phyloP scores from a whole-genome alignment of 2,329 filamentous ascomycete genomes.

The Calonectria hawksworthii region DNA sequence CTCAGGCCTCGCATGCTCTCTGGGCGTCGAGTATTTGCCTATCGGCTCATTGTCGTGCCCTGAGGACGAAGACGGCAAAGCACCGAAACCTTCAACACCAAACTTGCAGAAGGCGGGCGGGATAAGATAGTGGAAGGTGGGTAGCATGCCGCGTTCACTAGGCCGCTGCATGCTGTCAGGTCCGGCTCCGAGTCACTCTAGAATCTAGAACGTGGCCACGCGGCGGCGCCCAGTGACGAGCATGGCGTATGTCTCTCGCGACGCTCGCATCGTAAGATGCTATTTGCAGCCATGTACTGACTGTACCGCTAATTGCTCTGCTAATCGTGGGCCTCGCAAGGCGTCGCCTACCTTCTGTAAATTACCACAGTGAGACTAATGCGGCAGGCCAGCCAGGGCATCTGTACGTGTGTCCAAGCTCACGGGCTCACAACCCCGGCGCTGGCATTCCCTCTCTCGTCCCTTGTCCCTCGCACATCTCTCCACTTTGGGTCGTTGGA shows the following conservation, averaged over 20 bases:
- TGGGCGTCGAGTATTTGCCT: not conserved
- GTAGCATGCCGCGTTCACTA: not conserved
- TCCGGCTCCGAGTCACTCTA: not conserved
- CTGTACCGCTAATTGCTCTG: slow-evolving; percentile 10
- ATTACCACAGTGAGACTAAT: not conserved
- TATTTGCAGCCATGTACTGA: not conserved
- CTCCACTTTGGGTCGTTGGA: slow-evolving; percentile 3
- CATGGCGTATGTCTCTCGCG: not conserved
- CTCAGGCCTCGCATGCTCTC: slow-evolving; percentile 4
- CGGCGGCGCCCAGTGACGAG: not conserved
- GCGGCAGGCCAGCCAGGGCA: not conserved
- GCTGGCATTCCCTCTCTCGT: not conserved
- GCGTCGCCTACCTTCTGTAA: not conserved
- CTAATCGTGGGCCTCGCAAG: not conserved
- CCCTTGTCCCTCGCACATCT: not conserved
- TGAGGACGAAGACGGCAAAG: not conserved
- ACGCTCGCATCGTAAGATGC: not conserved
- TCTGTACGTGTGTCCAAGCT: not conserved
- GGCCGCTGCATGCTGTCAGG: slow-evolving; percentile 4
- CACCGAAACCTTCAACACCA: slow-evolving; percentile 8
- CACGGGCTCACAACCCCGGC: not conserved
- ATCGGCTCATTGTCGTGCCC: slow-evolving; percentile 8
- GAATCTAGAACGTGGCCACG: not conserved
- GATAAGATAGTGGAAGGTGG: not conserved
- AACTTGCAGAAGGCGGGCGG: not conserved